Percentiles rank a stretch among this genome's conserved stretches.
Evolutionary conservation across 1,139 yeast genomes (phyloP).

Genomic region (Diutina siamensis): DNA sequence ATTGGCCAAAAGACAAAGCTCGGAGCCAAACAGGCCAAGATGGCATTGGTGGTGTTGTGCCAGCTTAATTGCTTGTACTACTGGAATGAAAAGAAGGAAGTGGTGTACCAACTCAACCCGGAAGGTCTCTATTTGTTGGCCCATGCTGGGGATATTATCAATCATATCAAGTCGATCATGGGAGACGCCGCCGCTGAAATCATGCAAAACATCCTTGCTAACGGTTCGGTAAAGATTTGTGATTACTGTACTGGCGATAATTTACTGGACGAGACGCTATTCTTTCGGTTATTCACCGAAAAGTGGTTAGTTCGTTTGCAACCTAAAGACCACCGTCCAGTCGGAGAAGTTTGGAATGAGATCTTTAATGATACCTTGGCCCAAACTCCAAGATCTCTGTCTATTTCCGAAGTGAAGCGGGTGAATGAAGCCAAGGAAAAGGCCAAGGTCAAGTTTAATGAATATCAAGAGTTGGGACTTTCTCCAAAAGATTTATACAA

Average conservation of each 20-base stretch:
- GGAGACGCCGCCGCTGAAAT: constrained; percentile 52
- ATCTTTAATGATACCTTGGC: constrained; percentile 41
- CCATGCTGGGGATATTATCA: constrained; percentile 69
- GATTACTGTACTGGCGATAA: constrained; percentile 41
- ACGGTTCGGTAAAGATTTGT: constrained; percentile 52
- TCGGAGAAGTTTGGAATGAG: constrained; percentile 45
- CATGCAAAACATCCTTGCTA: constrained; percentile 53
- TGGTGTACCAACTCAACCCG: constrained; percentile 51
- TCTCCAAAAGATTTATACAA: constrained; percentile 19
- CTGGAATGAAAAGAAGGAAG: constrained; percentile 23
- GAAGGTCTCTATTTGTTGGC: constrained; percentile 53
- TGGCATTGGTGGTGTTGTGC: constrained; percentile 50
- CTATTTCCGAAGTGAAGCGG: constrained; percentile 50
- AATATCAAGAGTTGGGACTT: constrained; percentile 17
- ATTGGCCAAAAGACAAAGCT: constrained; percentile 29
- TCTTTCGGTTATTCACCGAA: constrained; percentile 38
- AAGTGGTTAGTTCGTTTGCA: constrained; percentile 40
- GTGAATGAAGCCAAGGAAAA: constrained; percentile 52
- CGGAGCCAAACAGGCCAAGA: constrained; percentile 35
- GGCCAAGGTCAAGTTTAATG: constrained; percentile 35
- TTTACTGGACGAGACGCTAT: constrained; percentile 21
- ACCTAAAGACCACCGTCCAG: constrained; percentile 37
- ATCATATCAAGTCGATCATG: constrained; percentile 30
- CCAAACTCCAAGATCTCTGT: constrained; percentile 38
- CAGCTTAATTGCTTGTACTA: constrained; percentile 54